Evolutionary conservation across 2,329 filamentous ascomycete genomes (phyloP), one percentile per base, ranked within the genome.

Genomic region (Colletotrichum sp.): DNA sequence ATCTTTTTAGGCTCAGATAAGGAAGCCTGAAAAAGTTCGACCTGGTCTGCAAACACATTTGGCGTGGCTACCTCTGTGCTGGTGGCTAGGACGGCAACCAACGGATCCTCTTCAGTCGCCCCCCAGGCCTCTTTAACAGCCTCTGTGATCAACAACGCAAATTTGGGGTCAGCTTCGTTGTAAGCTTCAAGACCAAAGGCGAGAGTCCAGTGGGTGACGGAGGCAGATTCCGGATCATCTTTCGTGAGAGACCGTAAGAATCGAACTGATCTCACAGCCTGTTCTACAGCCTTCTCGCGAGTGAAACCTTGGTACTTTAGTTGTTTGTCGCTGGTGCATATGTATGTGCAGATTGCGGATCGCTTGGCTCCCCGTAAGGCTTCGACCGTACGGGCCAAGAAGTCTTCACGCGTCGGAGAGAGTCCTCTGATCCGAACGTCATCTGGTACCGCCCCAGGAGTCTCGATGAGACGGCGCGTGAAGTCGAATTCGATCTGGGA

Each of bases 51-150:
- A 14, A 63, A 71, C 5, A 71, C 61, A 21, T 71, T 71, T n/a
- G 69, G 69, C 16, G 43, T 65, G 28, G 69, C 38, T 14, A 71
- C 61, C 21, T 71, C 69, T 10, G 61, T 65, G 32, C 59, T 65
- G 32, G 69, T 58, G 9, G 69, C 59, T 14, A 71, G 59, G 8
- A 64, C 61, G 7, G 28, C 38, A 28, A 65, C 14, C 18, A 65
- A 7, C 5, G 69, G 69, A 12, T 55, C 18, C 28, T 55, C 58
- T 5, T 12, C 30, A 24, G 56, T 70, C 21, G 68, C 28, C 7
- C 38, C 58, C 65, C 65, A 69, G 21, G 69, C 58, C 30, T 71
- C 69, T 28, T 71, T 71, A n/a, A 71, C 69, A 21, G 69, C 69
- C 14, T 65, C 58, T 9, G 43, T 55, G 3, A 71, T 65, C 14